Evolutionary conservation across 352 stramenopile species (phyloP).

Genomic region (Pythium biforme): DNA sequence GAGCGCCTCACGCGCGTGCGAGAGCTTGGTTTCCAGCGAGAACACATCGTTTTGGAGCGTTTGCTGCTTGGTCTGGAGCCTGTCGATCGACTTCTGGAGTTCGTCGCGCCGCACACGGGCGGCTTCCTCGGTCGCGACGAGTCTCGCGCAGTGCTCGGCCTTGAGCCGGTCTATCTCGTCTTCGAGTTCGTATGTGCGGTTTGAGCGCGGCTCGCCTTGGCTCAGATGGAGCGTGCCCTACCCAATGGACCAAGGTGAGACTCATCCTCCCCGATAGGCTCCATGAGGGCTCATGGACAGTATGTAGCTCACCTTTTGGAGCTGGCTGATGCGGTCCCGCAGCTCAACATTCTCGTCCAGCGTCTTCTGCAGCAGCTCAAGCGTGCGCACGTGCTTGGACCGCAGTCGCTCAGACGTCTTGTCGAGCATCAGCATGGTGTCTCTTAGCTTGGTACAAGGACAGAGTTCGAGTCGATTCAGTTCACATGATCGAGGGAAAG

Average conservation of each 20-base stretch:
- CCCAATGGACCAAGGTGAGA: not conserved
- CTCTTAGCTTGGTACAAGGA: not conserved
- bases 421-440: constrained; percentile 44
- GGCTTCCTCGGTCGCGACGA: constrained; percentile 40
- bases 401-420: constrained; percentile 66
- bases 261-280: too few relatives aligned
- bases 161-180: constrained; percentile 60
- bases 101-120: constrained; percentile 31
- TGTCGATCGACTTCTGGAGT: constrained; percentile 30
- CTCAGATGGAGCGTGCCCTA: constrained; percentile 47
- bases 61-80: constrained; percentile 36
- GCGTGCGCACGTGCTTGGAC: constrained; percentile 78
- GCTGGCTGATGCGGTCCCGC: constrained; percentile 38
- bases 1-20: constrained; percentile 36
- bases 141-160: constrained; percentile 36
- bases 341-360: constrained; percentile 76
- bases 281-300: too few relatives aligned
- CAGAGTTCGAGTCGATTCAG: not conserved
- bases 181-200: constrained; percentile 48
- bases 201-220: constrained; percentile 37
- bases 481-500: not conserved
- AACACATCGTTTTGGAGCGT: constrained; percentile 57
- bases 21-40: constrained; percentile 43
- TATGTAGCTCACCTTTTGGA: constrained; percentile 34
- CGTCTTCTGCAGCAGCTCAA: constrained; percentile 78